Percentiles rank a stretch among this genome's conserved stretches.
These are phyloP conservation scores for Zygoascus meyerae DNA, from an alignment of 1,139 yeast genomes.

Conservation along the genomic window DNA sequence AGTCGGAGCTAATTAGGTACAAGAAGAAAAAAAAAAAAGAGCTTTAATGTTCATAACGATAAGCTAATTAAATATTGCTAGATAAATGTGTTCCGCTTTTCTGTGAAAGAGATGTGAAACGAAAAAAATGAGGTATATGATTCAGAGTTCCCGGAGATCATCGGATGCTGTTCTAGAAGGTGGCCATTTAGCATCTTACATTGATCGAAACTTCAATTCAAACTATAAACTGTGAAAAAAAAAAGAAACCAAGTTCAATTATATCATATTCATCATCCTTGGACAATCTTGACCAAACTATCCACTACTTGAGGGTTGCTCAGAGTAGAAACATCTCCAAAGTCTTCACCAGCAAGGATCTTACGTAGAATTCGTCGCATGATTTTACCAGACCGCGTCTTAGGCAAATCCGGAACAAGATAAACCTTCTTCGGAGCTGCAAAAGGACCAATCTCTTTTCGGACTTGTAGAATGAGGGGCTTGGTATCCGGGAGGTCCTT, in stretches of 20 bases:
- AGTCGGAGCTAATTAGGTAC: too few species aligned
- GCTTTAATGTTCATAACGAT: too few species aligned
- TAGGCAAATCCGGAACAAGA: conserved; percentile 85
- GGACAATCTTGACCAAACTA: conserved; percentile 49
- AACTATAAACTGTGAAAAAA: not conserved
- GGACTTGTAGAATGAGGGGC: conserved; percentile 75
- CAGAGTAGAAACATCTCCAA: conserved; percentile 89
- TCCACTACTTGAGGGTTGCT: conserved; percentile 84
- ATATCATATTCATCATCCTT: conserved; percentile 11
- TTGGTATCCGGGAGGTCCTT: conserved; percentile 56
- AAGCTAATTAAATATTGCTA: too few species aligned
- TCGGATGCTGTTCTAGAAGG: too few species aligned
- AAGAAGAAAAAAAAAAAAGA: too few species aligned
- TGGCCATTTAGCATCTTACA: too few species aligned
- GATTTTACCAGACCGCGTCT: conserved; percentile 96
- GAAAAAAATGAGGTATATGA: too few species aligned
- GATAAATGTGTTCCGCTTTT: too few species aligned
- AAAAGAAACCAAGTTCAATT: not conserved
- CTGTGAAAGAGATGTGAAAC: too few species aligned
- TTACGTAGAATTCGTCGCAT: conserved; percentile 97
- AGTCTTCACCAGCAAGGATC: conserved; percentile 77
- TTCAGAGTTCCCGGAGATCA: too few species aligned
- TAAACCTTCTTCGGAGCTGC: conserved; percentile 94
- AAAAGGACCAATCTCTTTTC: conserved; percentile 94
- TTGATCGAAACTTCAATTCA: not conserved